A percentile compares a stretch with the other conserved stretches of the same genome.
phyloP scores from a whole-genome alignment of 2,329 filamentous ascomycete species.

The Paraphoma chrysanthemicola region DNA sequence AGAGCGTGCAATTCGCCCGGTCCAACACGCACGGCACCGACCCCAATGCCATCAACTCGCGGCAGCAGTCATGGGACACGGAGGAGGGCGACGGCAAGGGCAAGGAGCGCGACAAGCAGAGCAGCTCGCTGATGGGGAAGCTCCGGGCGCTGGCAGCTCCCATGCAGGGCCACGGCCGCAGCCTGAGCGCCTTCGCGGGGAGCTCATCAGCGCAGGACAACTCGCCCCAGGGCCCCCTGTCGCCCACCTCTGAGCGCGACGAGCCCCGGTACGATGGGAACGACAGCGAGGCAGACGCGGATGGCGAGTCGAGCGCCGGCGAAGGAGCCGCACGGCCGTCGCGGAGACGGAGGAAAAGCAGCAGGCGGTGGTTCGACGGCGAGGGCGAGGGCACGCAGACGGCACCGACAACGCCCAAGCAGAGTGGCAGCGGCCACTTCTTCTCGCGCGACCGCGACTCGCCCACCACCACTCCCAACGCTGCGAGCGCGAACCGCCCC shows the following conservation, averaged over 20 bases:
- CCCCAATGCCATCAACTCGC: slow-evolving; percentile 58
- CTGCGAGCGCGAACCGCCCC: slow-evolving; percentile 28
- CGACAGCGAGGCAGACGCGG: slow-evolving; percentile 75
- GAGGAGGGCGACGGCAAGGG: slow-evolving; percentile 68
- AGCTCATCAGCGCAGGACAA: slow-evolving; percentile 47
- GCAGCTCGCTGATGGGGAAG: slow-evolving; percentile 77
- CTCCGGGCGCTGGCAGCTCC: slow-evolving; percentile 74
- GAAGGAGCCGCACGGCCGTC: slow-evolving; percentile 59
- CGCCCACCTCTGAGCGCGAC: slow-evolving; percentile 58
- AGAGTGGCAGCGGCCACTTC: slow-evolving; percentile 57
- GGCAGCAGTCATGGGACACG: slow-evolving; percentile 69
- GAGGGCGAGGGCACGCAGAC: slow-evolving; percentile 60
- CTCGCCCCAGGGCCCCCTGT: slow-evolving; percentile 46
- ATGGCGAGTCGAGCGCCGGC: slow-evolving; percentile 86
- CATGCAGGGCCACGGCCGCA: slow-evolving; percentile 58
- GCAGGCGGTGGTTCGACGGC: slow-evolving; percentile 60
- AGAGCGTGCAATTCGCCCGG: slow-evolving; percentile 79
- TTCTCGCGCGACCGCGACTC: slow-evolving; percentile 54
- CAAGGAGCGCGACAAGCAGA: slow-evolving; percentile 56
- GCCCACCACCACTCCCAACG: slow-evolving; percentile 41
- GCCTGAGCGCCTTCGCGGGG: slow-evolving; percentile 55
- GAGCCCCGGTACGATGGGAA: slow-evolving; percentile 60
- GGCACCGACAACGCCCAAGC: slow-evolving; percentile 70
- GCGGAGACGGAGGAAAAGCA: slow-evolving; percentile 70
- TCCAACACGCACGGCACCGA: slow-evolving; percentile 49